Conservation (phyloP, 345 rosid species). For the Adansonia digitata region DNA sequence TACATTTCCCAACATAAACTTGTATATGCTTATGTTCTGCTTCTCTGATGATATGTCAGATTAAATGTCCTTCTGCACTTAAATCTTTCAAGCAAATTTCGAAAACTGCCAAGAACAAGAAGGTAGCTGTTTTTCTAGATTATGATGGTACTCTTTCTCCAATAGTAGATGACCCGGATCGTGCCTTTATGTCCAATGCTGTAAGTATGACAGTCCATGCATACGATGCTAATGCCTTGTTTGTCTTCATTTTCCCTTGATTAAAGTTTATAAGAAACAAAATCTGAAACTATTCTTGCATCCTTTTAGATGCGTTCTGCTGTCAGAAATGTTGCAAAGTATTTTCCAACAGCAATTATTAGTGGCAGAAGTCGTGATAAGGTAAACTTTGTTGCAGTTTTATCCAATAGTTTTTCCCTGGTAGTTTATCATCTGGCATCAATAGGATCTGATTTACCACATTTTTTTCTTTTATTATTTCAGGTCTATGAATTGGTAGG, state of each 20-base stretch:
- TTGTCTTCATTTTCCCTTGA: not conserved
- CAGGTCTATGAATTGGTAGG: slow-evolving; percentile 86
- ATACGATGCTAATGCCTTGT: not conserved
- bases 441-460: slow-evolving; percentile 3
- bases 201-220: slow-evolving; percentile 38
- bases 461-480: not conserved
- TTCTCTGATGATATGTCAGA: slow-evolving; percentile 37
- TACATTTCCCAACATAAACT: not conserved
- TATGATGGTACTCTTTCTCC: slow-evolving; percentile 95
- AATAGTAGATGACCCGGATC: slow-evolving; percentile 84
- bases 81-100: slow-evolving; percentile 53
- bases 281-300: not conserved
- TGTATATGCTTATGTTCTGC: not conserved
- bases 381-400: slow-evolving; percentile 32
- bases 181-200: slow-evolving; percentile 62
- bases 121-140: slow-evolving; percentile 73
- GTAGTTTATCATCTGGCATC: not conserved
- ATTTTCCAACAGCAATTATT: slow-evolving; percentile 88
- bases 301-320: slow-evolving; percentile 76
- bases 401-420: not conserved
- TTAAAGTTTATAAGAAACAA: not conserved
- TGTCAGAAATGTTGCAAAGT: slow-evolving; percentile 65
- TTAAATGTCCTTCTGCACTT: slow-evolving; percentile 78
- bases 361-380: slow-evolving; percentile 94
- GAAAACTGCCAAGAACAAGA: slow-evolving; percentile 54